A percentile compares a stretch with the other conserved stretches of the same genome.
Evolutionary conservation across 108 stramenopile genomes (phyloP).

Genomic region (Skeletonema tropicum): DNA sequence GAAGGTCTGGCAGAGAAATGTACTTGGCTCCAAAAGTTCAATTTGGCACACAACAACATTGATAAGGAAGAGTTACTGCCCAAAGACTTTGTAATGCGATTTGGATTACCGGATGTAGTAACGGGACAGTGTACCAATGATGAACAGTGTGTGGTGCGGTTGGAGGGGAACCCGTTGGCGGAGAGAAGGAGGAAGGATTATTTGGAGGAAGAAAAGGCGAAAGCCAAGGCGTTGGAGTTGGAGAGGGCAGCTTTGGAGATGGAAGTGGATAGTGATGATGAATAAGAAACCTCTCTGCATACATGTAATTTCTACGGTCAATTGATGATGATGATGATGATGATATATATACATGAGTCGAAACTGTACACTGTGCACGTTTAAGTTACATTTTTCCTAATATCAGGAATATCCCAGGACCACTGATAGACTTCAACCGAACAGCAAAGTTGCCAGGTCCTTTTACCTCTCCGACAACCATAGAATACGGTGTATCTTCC

Average conservation of each 20-base stretch:
- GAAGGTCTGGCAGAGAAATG: slow-evolving; percentile 29
- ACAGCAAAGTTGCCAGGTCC: slow-evolving; percentile 31
- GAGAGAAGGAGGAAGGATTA: slow-evolving; percentile 16
- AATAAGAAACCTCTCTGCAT: not conserved
- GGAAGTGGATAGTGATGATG: slow-evolving; percentile 8
- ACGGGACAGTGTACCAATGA: slow-evolving; percentile 41
- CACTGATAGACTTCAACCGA: slow-evolving; percentile 13
- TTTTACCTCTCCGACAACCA: slow-evolving; percentile 21
- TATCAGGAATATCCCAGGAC: slow-evolving; percentile 16
- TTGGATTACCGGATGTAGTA: slow-evolving; percentile 38
- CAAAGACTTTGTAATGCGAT: slow-evolving; percentile 36
- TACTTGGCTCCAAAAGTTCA: slow-evolving; percentile 41
- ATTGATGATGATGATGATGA: not conserved
- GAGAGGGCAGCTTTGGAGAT: not conserved
- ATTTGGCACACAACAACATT: slow-evolving; percentile 57
- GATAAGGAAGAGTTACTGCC: slow-evolving; percentile 16
- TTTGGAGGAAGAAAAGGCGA: slow-evolving; percentile 23
- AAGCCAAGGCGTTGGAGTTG: slow-evolving; percentile 25
- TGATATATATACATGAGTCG: not conserved
- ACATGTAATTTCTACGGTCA: not conserved
- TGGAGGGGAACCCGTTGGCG: slow-evolving; percentile 35
- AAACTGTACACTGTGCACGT: not conserved
- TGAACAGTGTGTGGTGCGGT: slow-evolving; percentile 12
- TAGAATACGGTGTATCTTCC: slow-evolving; percentile 33
- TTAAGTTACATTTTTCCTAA: slow-evolving; percentile 12